Base-by-base conservation (phyloP, 805 yeast species). In the Candida sonorensis region DNA sequence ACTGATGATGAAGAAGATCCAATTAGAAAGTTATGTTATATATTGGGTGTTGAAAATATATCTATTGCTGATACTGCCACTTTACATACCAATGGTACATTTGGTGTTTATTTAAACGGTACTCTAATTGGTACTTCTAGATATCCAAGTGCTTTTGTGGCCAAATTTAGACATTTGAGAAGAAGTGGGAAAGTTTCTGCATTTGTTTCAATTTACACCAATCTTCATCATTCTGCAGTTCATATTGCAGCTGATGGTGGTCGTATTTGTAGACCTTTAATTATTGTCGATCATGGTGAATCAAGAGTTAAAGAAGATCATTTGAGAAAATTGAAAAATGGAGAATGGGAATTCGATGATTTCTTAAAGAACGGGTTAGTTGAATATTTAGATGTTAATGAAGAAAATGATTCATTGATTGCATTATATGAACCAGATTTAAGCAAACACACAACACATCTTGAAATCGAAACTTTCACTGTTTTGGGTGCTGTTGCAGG, bases 221-320 rank as follows among this genome's bases (percentile, higher is more conserved):
- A 92, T 56, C 69, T 77, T 27, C 97, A 92, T 46, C 97, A 92
- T 51, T 64, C 67, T 30, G 94, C 97, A 1, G 96, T 92, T 28
- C 97, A 92, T 54, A 88, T 92, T 50, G 98, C 98, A 14, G 90
- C 98, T 4, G 98, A 92, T 62, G 98, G 98, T 49, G 98, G 98
- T 30, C 75, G 98, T 61, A 87, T 92, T 51, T 92, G 98, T 69
- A 80, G 98, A 46, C 98, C 98, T 4, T 62, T 90, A 44, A 92
- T 92, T 37, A 86, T 92, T 56, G 87, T 90, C 10, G 78, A 80
- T 14, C 67, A 77, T 34, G 85, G 86, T 29, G 51, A 60, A 35
- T 69, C 95, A 1, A 75, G 67, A 36, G 96, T 92, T 8, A 69
- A 66, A 29, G 81, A 80, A 0, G 67, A 73, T 13, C 97, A 92